Evolutionary conservation across 2,329 filamentous ascomycete species (phyloP).

Genomic region (Immersiporthe knoxdaviesiana): DNA sequence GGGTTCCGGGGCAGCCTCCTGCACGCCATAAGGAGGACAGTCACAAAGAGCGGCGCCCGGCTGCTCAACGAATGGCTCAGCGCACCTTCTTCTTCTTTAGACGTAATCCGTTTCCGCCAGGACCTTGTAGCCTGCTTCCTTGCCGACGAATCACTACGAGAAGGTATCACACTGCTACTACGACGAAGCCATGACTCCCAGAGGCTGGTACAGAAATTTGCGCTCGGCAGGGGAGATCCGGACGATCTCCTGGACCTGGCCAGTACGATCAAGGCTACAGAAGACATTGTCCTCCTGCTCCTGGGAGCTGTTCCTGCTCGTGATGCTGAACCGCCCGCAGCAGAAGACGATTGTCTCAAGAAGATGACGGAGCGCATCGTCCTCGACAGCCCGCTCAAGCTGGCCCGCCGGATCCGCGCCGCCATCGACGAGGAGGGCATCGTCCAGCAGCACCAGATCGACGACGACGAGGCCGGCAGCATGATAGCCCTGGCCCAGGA

Average conservation of each 20-base stretch:
- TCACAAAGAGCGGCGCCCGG: conserved; percentile 87
- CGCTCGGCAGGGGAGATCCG: conserved; percentile 85
- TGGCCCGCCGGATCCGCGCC: conserved; percentile 71
- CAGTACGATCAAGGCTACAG: conserved; percentile 76
- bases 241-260: conserved; percentile 87
- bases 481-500: conserved; percentile 75
- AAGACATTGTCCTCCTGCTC: conserved; percentile 62
- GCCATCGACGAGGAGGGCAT: conserved; percentile 94
- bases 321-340: conserved; percentile 3
- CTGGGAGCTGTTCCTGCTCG: conserved; percentile 28
- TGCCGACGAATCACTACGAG: conserved; percentile 66
- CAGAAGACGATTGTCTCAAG: conserved; percentile 43
- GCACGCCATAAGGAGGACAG: conserved; percentile 85
- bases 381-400: conserved; percentile 66
- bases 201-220: conserved; percentile 90
- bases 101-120: conserved; percentile 76
- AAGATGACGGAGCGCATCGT: conserved; percentile 61
- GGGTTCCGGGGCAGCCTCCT: conserved; percentile 80
- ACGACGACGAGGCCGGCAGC: conserved; percentile 71
- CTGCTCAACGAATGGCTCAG: conserved; percentile 84
- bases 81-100: conserved; percentile 84
- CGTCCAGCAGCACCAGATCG: conserved; percentile 75
- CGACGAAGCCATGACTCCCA: conserved; percentile 82
- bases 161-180: conserved; percentile 70
- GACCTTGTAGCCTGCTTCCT: conserved; percentile 81